Conservation (phyloP, 2,329 filamentous ascomycete species). For the Thelonectria discophora region DNA sequence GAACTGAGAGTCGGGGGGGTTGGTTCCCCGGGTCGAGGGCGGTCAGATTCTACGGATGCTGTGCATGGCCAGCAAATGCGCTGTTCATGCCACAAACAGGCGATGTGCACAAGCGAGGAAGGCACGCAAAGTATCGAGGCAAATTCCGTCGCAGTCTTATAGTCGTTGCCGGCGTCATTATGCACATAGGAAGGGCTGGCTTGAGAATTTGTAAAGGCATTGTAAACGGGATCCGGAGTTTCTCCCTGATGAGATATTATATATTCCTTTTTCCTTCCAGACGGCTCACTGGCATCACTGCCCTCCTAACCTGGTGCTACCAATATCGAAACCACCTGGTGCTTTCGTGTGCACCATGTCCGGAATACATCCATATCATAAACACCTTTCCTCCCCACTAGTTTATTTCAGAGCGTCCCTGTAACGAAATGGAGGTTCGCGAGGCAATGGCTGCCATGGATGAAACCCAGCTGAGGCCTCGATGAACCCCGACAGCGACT, state of each 20-base stretch:
- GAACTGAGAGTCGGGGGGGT: neutral
- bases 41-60: neutral
- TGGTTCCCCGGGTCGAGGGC: neutral
- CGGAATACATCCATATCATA: neutral
- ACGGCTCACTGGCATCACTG: neutral
- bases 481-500: neutral
- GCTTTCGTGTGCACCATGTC: too few relatives aligned
- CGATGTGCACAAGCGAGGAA: neutral
- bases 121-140: neutral
- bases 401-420: conserved; percentile 8
- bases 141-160: neutral
- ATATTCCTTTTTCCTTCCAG: too few relatives aligned
- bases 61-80: neutral
- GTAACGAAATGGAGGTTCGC: conserved; percentile 9
- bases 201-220: too few relatives aligned
- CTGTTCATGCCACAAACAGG: neutral
- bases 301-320: neutral
- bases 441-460: conserved; percentile 10
- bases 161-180: neutral
- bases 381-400: conserved; percentile 1
- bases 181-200: too few relatives aligned
- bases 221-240: too few relatives aligned
- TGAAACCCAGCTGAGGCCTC: conserved; percentile 1
- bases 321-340: neutral
- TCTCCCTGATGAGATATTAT: too few relatives aligned